Base-by-base conservation (phyloP, 2,329 filamentous ascomycete species). In the Aureobasidium pullulans region DNA sequence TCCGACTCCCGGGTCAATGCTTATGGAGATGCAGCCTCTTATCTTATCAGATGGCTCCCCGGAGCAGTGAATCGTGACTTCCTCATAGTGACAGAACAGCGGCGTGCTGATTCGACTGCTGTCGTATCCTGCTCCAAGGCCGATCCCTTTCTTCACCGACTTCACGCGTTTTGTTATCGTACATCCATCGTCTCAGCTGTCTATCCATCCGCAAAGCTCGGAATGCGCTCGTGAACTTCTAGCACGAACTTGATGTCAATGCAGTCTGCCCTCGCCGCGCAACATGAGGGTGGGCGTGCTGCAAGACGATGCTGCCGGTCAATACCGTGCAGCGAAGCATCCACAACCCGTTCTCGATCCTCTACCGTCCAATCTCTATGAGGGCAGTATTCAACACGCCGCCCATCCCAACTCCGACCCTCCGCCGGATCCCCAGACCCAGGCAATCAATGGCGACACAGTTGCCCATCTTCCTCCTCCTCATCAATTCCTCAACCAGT, bases 331-430 rank as follows among this genome's bases (percentile, higher is more conserved):
- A 15, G 64, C 66, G 8, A 68, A 68, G 57, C 65, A 67, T 52
- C 63, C 67, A 10, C 67, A 69, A 60, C 67, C 67, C 15, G 62
- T 66, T 40, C 64, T 63, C 34, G 59, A 61, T 57, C 59, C 52
- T 37, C 39, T 61, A n/a, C 59, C 59, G 31, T 43, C 52, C 34
- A 47, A 61, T 23, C 46, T 61, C 9, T 56, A 57, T 40, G 59
- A 61, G 57, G 59, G 53, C 37, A 56, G 46, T 39, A 57, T 61
- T 32, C 34, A 54, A 37, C 37, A 54, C 16, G 46, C 39, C 29
- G 42, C 31, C 23, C 39, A 57, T 44, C 42, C 54, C 23, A 29
- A 47, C 23, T 16, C 54, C 32, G 23, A 47, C 43, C 43, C 42
- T 39, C 43, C 43, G 42, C 52, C 52, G 16, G 50, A 49, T 29